phyloP scores from a whole-genome alignment of 805 yeast species.

The Schwanniomyces polymorphus region DNA sequence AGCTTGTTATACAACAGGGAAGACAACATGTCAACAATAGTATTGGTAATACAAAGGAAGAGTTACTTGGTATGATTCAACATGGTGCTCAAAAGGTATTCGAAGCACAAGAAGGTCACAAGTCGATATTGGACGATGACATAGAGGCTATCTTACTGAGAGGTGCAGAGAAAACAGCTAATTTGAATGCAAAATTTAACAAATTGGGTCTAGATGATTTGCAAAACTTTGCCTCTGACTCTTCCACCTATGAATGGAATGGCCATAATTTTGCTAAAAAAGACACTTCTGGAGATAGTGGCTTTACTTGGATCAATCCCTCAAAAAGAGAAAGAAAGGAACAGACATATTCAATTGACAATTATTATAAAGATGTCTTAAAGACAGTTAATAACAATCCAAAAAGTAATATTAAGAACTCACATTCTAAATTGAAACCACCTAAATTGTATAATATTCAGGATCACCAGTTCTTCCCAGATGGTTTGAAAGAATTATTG shows the following conservation, averaged over 20 bases:
- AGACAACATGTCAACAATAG: conserved; percentile 47
- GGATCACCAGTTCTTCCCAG: conserved; percentile 74
- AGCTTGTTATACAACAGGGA: conserved; percentile 94
- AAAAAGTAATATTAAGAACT: conserved; percentile 11
- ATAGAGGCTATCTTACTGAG: conserved; percentile 78
- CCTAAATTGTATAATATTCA: conserved; percentile 66
- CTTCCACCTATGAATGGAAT: conserved; percentile 95
- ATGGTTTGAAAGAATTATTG: conserved; percentile 50
- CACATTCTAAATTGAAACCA: conserved; percentile 42
- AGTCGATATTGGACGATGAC: conserved; percentile 54
- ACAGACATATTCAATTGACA: conserved; percentile 75
- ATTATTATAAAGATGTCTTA: conserved; percentile 71
- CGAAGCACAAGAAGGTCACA: conserved; percentile 42
- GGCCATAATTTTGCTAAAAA: conserved; percentile 78
- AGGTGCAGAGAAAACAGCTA: conserved; percentile 81
- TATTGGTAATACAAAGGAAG: conserved; percentile 73
- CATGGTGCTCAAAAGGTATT: conserved; percentile 93
- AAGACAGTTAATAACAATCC: conserved; percentile 17
- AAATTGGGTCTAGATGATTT: conserved; percentile 89
- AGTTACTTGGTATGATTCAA: conserved; percentile 91
- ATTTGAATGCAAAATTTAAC: conserved; percentile 77
- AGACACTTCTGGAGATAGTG: conserved; percentile 33
- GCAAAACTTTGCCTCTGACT: conserved; percentile 86
- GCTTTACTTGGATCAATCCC: conserved; percentile 69
- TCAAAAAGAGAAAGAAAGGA: conserved; percentile 75